Conservation (phyloP, 805 yeast species). For the Nakazawaea holstii region DNA sequence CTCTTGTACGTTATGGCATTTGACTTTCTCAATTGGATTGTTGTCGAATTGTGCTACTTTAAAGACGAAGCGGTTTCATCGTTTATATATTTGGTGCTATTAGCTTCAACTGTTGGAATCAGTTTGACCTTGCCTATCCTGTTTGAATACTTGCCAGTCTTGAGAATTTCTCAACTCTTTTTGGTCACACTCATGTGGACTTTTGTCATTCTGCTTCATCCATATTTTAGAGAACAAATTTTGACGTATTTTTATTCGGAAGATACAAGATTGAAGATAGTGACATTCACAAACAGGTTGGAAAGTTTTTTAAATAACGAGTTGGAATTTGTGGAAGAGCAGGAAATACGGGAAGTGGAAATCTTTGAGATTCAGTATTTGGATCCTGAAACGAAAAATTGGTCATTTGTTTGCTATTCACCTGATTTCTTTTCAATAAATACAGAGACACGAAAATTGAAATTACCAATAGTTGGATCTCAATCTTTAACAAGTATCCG, state of each 20-base stretch:
- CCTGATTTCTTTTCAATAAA: conserved; percentile 49
- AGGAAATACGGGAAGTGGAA: conserved; percentile 49
- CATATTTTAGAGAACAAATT: conserved; percentile 40
- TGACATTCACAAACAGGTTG: conserved; percentile 41
- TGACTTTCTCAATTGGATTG: conserved; percentile 46
- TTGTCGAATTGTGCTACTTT: conserved; percentile 58
- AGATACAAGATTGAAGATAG: conserved; percentile 50
- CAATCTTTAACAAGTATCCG: conserved; percentile 32
- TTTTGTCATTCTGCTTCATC: conserved; percentile 41
- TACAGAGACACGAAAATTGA: conserved; percentile 31
- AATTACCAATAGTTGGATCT: conserved; percentile 22
- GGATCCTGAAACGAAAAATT: conserved; percentile 42
- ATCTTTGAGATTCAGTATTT: conserved; percentile 63
- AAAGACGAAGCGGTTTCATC: conserved; percentile 56
- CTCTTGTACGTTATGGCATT: conserved; percentile 54
- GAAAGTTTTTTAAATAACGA: conserved; percentile 39
- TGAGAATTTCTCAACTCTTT: conserved; percentile 24
- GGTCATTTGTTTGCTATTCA: conserved; percentile 61
- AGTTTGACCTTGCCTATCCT: conserved; percentile 6
- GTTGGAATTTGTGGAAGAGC: conserved; percentile 32
- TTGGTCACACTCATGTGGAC: conserved; percentile 46
- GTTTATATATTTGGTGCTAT: conserved; percentile 37
- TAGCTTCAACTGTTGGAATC: conserved; percentile 13
- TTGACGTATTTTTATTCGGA: conserved; percentile 51
- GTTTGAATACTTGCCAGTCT: conserved; percentile 13